phyloP scores from a whole-genome alignment of 345 rosid genomes.

The Lumnitzera racemosa region DNA sequence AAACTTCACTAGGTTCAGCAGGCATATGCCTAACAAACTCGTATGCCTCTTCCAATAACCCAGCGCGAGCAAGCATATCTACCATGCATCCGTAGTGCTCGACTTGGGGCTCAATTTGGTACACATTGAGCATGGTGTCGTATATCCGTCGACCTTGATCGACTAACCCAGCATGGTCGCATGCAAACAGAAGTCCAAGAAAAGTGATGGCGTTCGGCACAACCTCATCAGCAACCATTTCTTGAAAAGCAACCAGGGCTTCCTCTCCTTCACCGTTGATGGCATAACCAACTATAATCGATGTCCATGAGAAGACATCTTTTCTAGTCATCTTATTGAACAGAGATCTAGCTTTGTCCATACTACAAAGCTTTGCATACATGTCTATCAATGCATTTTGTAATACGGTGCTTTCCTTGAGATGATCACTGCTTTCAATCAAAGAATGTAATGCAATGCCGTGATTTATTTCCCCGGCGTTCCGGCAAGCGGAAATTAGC shows the following conservation, averaged over 20 bases:
- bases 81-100: conserved; percentile 27
- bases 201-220: conserved; percentile 23
- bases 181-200: conserved; percentile 20
- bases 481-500: conserved; percentile 18
- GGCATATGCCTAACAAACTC: conserved; percentile 17
- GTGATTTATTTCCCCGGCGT: conserved; percentile 13
- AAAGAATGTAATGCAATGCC: conserved; percentile 10
- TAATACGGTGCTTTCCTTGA: conserved; percentile 11
- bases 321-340: conserved; percentile 11
- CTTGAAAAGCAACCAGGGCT: conserved; percentile 15
- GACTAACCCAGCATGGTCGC: conserved; percentile 21
- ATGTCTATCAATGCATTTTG: conserved; percentile 22
- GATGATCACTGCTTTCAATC: conserved; percentile 11
- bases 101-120: conserved; percentile 12
- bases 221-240: conserved; percentile 19
- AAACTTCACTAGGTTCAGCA: conserved; percentile 11
- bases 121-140: conserved; percentile 7
- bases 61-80: conserved; percentile 25
- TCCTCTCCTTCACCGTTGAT: conserved; percentile 25
- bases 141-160: conserved; percentile 15
- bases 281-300: conserved; percentile 21
- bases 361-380: conserved; percentile 18
- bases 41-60: conserved; percentile 19
- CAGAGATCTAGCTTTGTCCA: conserved; percentile 17
- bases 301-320: conserved; percentile 27